A percentile compares a stretch with the other conserved stretches of the same genome.
These are phyloP conservation scores for Beauveria pseudobassiana DNA, from an alignment of 2,329 filamentous ascomycete species.

Conservation along the genomic window DNA sequence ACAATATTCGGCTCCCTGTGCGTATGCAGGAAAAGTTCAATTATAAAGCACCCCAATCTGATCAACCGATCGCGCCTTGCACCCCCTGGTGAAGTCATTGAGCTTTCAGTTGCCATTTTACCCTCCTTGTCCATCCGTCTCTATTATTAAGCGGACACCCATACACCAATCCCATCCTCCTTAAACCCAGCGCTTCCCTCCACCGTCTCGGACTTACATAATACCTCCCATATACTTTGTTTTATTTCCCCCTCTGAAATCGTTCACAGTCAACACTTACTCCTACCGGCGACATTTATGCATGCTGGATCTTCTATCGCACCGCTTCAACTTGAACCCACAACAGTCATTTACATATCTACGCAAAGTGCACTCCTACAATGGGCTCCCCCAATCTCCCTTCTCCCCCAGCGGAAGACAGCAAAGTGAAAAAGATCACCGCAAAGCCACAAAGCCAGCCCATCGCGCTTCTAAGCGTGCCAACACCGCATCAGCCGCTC, in stretches of 20 bases:
- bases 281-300: background rate
- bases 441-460: constrained; percentile 38
- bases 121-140: background rate
- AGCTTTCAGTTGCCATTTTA: background rate
- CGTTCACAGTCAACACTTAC: background rate
- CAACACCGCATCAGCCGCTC: constrained; percentile 26
- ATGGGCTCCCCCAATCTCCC: constrained; percentile 44
- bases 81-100: constrained; percentile 10
- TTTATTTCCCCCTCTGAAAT: background rate
- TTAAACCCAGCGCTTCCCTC: constrained; percentile 7
- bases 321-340: background rate
- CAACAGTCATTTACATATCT: background rate
- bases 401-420: constrained; percentile 45
- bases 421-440: constrained; percentile 30
- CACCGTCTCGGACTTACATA: constrained; percentile 4
- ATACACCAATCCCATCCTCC: background rate
- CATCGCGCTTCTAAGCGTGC: constrained; percentile 46
- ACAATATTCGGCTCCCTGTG: background rate
- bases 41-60: constrained; percentile 9
- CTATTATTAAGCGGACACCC: constrained; percentile 12
- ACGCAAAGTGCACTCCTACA: constrained; percentile 16
- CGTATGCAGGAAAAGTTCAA: background rate
- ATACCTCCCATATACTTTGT: background rate
- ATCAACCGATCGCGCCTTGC: constrained; percentile 8
- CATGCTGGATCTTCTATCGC: background rate